A percentile compares a stretch with the other conserved stretches of the same genome.
These are phyloP conservation scores for Fusarium mangiferae DNA, from an alignment of 2,329 filamentous ascomycete species.

Conservation along the genomic window DNA sequence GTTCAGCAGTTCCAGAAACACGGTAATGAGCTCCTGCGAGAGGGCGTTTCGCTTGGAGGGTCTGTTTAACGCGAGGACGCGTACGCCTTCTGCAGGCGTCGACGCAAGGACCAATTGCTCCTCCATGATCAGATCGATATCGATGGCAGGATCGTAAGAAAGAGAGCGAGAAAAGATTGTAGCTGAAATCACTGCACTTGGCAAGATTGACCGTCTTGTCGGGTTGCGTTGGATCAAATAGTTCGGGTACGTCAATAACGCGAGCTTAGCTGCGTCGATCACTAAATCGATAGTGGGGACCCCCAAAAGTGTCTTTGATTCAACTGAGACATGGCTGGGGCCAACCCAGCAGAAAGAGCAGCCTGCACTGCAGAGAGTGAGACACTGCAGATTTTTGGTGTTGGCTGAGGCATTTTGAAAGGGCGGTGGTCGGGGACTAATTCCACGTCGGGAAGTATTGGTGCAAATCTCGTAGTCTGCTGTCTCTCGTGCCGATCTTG, in stretches of 20 bases:
- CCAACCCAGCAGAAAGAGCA: not conserved
- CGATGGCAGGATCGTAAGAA: not conserved
- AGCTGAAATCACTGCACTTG: slow-evolving; percentile 2
- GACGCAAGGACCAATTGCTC: slow-evolving; percentile 40
- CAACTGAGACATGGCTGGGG: slow-evolving; percentile 39
- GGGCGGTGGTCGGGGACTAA: slow-evolving; percentile 32
- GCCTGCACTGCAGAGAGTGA: not conserved
- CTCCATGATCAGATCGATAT: slow-evolving; percentile 12
- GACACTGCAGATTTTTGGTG: not conserved
- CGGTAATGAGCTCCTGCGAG: slow-evolving; percentile 60
- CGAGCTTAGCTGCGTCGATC: slow-evolving; percentile 27
- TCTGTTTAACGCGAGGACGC: slow-evolving; percentile 62
- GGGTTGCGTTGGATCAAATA: slow-evolving; percentile 29
- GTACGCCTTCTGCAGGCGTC: slow-evolving; percentile 50
- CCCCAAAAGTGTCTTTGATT: slow-evolving; percentile 8
- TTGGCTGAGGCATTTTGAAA: slow-evolving; percentile 32
- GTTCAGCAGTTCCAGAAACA: slow-evolving; percentile 50
- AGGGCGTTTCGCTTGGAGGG: slow-evolving; percentile 68
- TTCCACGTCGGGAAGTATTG: slow-evolving; percentile 9
- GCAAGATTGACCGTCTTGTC: slow-evolving; percentile 7
- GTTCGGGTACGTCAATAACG: slow-evolving; percentile 28
- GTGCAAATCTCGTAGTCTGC: slow-evolving; percentile 7
- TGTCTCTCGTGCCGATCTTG: slow-evolving; percentile 22
- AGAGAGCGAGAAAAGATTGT: not conserved
- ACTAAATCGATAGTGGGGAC: not conserved